These are phyloP conservation scores for Entophlyctis helioformis DNA, from an alignment of 192 early-diverging fungal species.

Conservation along the genomic window DNA sequence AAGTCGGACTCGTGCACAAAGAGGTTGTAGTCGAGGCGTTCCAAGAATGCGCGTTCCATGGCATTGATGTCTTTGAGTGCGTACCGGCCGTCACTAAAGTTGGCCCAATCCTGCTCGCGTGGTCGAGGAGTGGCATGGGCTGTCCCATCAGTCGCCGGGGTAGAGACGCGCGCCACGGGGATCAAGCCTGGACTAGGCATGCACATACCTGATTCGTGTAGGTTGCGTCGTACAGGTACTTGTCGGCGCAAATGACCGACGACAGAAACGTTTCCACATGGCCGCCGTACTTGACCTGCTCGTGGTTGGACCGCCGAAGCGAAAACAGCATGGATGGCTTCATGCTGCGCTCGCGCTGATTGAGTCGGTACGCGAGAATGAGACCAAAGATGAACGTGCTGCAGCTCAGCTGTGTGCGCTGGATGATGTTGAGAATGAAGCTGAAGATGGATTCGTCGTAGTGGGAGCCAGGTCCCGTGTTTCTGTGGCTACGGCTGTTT, in stretches of 20 bases:
- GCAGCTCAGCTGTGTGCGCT: constrained; percentile 5
- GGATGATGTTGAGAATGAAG: constrained; percentile 2
- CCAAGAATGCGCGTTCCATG: constrained; percentile 2
- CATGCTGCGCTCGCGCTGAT: not conserved
- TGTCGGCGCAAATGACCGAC: constrained; percentile 14
- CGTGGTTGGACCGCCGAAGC: not conserved
- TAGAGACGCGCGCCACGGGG: no score
- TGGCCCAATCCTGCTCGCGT: constrained; percentile 8
- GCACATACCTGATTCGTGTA: constrained; percentile 13
- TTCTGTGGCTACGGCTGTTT: no score
- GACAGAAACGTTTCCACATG: constrained; percentile 9
- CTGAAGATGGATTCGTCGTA: constrained; percentile 1
- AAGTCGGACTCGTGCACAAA: constrained; percentile 1
- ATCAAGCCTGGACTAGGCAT: no score
- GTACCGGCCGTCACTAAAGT: constrained; percentile 9
- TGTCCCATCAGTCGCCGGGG: no score
- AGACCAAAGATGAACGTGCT: constrained; percentile 3
- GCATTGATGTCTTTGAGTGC: constrained; percentile 8
- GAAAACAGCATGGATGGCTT: no score
- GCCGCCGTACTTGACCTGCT: not conserved
- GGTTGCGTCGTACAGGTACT: constrained; percentile 14
- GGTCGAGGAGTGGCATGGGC: no score
- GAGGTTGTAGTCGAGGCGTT: constrained; percentile 3
- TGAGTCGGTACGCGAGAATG: not conserved
- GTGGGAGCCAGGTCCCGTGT: no score